A percentile compares a stretch with the other conserved stretches of the same genome.
Evolutionary conservation across 805 yeast species (phyloP).

Genomic region (Starmera amethionina): DNA sequence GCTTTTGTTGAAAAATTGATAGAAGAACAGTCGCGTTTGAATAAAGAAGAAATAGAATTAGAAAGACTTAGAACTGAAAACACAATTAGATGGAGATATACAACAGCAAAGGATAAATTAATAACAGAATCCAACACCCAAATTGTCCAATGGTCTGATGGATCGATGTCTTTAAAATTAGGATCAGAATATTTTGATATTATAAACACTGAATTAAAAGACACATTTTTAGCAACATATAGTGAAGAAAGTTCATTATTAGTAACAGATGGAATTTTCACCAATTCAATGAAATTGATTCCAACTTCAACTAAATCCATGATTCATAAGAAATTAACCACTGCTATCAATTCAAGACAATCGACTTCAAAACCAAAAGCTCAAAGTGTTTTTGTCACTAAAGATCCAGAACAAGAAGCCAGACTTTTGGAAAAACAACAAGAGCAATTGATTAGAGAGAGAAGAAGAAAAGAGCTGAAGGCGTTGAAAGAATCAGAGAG

Average conservation of each 20-base stretch:
- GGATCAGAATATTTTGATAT: slow-evolving; percentile 87
- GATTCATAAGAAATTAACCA: slow-evolving; percentile 73
- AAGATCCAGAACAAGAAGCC: slow-evolving; percentile 65
- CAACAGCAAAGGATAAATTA: slow-evolving; percentile 42
- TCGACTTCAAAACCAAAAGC: slow-evolving; percentile 23
- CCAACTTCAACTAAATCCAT: slow-evolving; percentile 88
- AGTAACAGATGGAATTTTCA: slow-evolving; percentile 56
- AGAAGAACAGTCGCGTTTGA: slow-evolving; percentile 27
- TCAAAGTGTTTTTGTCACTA: slow-evolving; percentile 29
- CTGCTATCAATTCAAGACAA: slow-evolving; percentile 40
- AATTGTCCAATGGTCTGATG: slow-evolving; percentile 91
- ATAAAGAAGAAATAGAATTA: slow-evolving; percentile 42
- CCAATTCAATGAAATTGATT: slow-evolving; percentile 59
- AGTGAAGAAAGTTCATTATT: slow-evolving; percentile 65
- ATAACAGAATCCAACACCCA: slow-evolving; percentile 84
- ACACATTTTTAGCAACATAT: slow-evolving; percentile 61
- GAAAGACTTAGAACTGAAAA: slow-evolving; percentile 67
- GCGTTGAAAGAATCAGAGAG: slow-evolving; percentile 48
- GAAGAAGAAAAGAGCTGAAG: slow-evolving; percentile 50
- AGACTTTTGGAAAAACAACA: slow-evolving; percentile 59
- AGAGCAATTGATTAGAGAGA: slow-evolving; percentile 53
- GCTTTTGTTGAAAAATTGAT: slow-evolving; percentile 41
- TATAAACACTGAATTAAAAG: slow-evolving; percentile 50
- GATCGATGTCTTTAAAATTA: slow-evolving; percentile 71
- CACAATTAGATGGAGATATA: slow-evolving; percentile 91